phyloP scores from a whole-genome alignment of 371 early-diverging fungal species.

The Circinella umbellata region DNA sequence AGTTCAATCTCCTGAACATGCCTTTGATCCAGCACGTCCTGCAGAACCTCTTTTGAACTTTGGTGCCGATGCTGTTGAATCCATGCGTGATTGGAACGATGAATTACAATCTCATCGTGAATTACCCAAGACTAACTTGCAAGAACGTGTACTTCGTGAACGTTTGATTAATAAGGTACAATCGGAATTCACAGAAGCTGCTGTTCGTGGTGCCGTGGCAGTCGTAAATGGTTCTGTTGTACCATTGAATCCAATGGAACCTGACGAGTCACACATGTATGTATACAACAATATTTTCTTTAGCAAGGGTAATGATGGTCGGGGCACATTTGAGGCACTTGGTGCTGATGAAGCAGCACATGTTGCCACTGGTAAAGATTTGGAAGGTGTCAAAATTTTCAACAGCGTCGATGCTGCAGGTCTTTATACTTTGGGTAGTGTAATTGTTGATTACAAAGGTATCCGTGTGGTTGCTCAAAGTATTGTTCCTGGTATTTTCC shows the following conservation, averaged over 20 bases:
- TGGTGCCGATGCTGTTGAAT: constrained; percentile 74
- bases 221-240: constrained; percentile 82
- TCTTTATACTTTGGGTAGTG: constrained; percentile 86
- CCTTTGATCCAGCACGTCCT: constrained; percentile 69
- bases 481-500: constrained; percentile 89
- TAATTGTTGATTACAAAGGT: constrained; percentile 92
- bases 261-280: constrained; percentile 85
- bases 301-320: constrained; percentile 89
- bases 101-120: constrained; percentile 91
- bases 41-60: constrained; percentile 70
- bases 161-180: constrained; percentile 82
- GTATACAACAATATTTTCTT: constrained; percentile 95
- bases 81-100: constrained; percentile 95
- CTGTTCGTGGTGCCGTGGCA: constrained; percentile 82
- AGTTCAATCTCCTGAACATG: constrained; percentile 62
- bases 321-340: constrained; percentile 79
- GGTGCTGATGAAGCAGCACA: constrained; percentile 95
- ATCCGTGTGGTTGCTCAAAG: constrained; percentile 90
- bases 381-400: constrained; percentile 85
- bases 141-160: constrained; percentile 89
- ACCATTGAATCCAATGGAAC: constrained; percentile 83
- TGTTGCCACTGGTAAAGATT: constrained; percentile 92
- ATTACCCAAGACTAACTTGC: constrained; percentile 74
- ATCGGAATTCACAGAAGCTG: constrained; percentile 92
- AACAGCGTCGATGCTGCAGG: constrained; percentile 79